A percentile compares a stretch with the other conserved stretches of the same genome.
These are phyloP conservation scores for Fraxinus sp. DNA, from an alignment of 305 asterid species.

Conservation along the genomic window DNA sequence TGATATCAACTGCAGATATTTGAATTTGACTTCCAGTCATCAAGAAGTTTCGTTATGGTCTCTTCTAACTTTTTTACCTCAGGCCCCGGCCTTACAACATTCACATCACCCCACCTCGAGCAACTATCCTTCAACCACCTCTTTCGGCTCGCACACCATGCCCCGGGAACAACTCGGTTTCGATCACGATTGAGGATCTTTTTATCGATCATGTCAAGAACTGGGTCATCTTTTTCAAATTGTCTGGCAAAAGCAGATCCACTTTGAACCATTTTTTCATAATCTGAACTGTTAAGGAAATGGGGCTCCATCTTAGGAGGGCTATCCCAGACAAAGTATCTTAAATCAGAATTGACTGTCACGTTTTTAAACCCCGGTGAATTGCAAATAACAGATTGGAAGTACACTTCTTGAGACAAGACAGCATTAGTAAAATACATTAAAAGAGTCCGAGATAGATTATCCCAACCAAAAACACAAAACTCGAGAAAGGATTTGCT, in stretches of 20 bases:
- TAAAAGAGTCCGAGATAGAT: constrained; percentile 86
- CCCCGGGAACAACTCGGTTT: constrained; percentile 77
- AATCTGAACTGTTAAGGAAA: constrained; percentile 56
- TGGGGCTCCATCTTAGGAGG: constrained; percentile 97
- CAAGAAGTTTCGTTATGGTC: constrained; percentile 48
- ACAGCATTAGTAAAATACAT: constrained; percentile 70
- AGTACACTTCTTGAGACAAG: constrained; percentile 83
- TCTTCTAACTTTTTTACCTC: constrained; percentile 47
- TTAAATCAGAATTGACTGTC: constrained; percentile 71
- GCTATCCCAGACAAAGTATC: constrained; percentile 87
- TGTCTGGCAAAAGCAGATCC: constrained; percentile 94
- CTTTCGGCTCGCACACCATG: constrained; percentile 77
- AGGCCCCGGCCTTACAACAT: constrained; percentile 66
- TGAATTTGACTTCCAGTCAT: constrained; percentile 46
- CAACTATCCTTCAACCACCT: constrained; percentile 83
- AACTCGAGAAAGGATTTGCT: constrained; percentile 82
- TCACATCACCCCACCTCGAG: constrained; percentile 84
- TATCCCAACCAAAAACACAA: constrained; percentile 94
- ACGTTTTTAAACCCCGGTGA: constrained; percentile 76
- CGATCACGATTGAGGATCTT: constrained; percentile 63
- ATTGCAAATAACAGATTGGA: constrained; percentile 88
- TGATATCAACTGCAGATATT: constrained; percentile 57
- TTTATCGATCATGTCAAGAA: constrained; percentile 74
- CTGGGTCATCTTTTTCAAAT: constrained; percentile 52
- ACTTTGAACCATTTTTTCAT: constrained; percentile 57